Conservation (phyloP, 495 filamentous ascomycete species). For the Trichoderma gamsii region DNA sequence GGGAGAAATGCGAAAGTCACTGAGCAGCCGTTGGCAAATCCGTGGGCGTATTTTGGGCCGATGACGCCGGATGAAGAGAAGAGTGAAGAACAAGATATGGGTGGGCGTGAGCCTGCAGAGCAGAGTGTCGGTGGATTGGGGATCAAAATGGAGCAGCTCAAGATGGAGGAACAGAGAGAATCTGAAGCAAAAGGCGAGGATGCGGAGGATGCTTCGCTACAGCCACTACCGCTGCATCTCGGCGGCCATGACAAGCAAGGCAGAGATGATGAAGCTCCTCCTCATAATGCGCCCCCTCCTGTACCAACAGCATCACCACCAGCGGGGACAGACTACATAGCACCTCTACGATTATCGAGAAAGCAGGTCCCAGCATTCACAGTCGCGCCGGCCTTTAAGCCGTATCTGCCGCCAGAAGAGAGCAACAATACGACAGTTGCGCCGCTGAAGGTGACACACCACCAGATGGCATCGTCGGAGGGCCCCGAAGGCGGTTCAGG, state of each 20-base stretch:
- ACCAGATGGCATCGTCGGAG: neutral
- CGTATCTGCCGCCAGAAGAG: neutral
- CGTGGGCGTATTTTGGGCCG: constrained; percentile 14
- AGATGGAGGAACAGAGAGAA: neutral
- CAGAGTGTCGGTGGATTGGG: neutral
- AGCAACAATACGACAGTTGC: neutral
- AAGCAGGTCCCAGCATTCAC: neutral
- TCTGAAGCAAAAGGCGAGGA: neutral
- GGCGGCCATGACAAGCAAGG: neutral
- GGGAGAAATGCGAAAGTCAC: neutral
- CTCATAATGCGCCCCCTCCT: neutral
- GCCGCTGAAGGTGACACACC: neutral
- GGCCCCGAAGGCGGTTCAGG: neutral
- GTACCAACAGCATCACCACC: neutral
- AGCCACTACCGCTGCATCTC: neutral
- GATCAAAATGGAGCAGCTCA: neutral
- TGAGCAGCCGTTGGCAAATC: constrained; percentile 1
- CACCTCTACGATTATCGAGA: neutral
- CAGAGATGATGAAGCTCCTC: neutral
- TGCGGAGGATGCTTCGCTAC: neutral
- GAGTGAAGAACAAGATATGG: no score
- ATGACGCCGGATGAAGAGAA: neutral
- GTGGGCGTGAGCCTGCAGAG: neutral
- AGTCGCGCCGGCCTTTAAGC: constrained; percentile 1
- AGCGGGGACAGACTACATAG: neutral